These are phyloP conservation scores for Fusarium beomiforme DNA, from an alignment of 2,329 filamentous ascomycete species.

Conservation along the genomic window DNA sequence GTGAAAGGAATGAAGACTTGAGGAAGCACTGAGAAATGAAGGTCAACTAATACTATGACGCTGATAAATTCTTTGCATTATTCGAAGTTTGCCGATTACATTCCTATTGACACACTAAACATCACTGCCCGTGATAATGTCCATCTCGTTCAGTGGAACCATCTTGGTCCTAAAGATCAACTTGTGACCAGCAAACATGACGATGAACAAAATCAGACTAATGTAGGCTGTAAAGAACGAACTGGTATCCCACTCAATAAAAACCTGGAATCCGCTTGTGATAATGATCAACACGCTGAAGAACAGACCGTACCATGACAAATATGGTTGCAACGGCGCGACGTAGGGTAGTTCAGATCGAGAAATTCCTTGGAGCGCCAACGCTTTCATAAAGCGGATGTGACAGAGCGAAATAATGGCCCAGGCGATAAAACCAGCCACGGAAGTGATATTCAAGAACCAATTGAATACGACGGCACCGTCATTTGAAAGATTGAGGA, in stretches of 20 bases:
- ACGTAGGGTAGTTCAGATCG: constrained; percentile 58
- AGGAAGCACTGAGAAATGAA: not conserved
- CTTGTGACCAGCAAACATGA: constrained; percentile 31
- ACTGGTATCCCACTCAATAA: constrained; percentile 27
- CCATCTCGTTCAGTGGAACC: constrained; percentile 13
- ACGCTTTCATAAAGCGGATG: constrained; percentile 67
- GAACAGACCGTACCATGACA: constrained; percentile 47
- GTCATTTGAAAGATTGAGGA: constrained; percentile 72
- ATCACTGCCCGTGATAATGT: constrained; percentile 4
- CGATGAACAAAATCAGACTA: constrained; percentile 30
- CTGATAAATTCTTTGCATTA: not conserved
- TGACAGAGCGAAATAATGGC: constrained; percentile 67
- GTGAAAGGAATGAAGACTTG: not conserved
- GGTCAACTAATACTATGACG: no score
- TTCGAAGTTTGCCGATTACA: not conserved
- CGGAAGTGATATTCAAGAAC: constrained; percentile 76
- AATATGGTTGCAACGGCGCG: constrained; percentile 68
- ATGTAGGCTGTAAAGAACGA: constrained; percentile 35
- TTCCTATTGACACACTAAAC: not conserved
- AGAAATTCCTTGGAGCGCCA: constrained; percentile 59
- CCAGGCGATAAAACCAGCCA: constrained; percentile 69
- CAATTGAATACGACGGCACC: constrained; percentile 74
- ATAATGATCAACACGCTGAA: constrained; percentile 27
- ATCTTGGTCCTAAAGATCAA: constrained; percentile 26
- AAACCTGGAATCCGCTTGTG: constrained; percentile 34